Evolutionary conservation across 768 basidiomycete species (phyloP).

Genomic region (Termitomyces heimii): DNA sequence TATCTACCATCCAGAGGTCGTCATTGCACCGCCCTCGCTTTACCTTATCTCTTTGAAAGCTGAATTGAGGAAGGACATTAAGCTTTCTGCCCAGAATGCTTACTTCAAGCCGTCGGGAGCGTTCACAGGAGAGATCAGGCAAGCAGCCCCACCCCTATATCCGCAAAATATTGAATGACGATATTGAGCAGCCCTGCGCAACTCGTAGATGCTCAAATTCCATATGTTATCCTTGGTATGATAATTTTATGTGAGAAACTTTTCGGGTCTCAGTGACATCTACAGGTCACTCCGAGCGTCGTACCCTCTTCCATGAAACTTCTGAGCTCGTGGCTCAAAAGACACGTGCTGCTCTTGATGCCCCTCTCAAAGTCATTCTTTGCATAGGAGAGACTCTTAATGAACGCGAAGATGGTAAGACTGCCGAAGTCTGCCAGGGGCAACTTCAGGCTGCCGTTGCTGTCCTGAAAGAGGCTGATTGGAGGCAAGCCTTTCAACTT

Average conservation of each 20-base stretch:
- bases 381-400: slow-evolving; percentile 94
- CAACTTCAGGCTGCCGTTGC: slow-evolving; percentile 78
- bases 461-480: slow-evolving; percentile 57
- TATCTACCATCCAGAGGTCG: slow-evolving; percentile 61
- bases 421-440: slow-evolving; percentile 70
- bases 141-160: slow-evolving; percentile 12
- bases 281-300: slow-evolving; percentile 89
- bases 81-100: slow-evolving; percentile 89
- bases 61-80: slow-evolving; percentile 56
- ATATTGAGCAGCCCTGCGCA: slow-evolving; percentile 57
- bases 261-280: not conserved
- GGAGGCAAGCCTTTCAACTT: slow-evolving; percentile 54
- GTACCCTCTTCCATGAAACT: slow-evolving; percentile 86
- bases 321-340: slow-evolving; percentile 81
- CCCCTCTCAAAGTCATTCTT: slow-evolving; percentile 80
- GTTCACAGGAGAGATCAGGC: slow-evolving; percentile 97
- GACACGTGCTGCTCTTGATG: slow-evolving; percentile 75
- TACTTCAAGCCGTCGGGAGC: slow-evolving; percentile 83
- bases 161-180: not conserved
- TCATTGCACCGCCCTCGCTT: slow-evolving; percentile 86
- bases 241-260: not conserved
- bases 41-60: slow-evolving; percentile 76
- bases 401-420: slow-evolving; percentile 77
- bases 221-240: slow-evolving; percentile 88
- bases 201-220: slow-evolving; percentile 79